phyloP scores from a whole-genome alignment of 1,139 yeast species.

The Debaryomycetaceae sp. region DNA sequence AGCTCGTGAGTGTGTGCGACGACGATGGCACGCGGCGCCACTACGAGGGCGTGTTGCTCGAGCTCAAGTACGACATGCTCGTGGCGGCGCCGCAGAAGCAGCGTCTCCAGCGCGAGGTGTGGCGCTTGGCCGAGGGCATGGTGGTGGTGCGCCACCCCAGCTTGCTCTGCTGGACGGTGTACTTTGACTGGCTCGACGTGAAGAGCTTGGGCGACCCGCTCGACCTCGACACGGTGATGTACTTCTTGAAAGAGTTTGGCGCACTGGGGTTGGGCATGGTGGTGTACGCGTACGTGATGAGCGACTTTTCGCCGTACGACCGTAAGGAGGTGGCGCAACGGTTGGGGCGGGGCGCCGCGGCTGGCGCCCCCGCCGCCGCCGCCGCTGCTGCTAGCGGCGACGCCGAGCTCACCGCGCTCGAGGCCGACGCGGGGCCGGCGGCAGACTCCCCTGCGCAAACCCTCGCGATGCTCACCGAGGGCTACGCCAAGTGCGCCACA shows the following conservation, averaged over 20 bases:
- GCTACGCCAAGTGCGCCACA: constrained; percentile 41
- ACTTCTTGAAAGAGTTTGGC: constrained; percentile 55
- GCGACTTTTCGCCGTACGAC: constrained; percentile 65
- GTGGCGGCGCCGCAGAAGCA: constrained; percentile 38
- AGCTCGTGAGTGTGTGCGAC: constrained; percentile 54
- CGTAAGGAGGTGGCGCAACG: constrained; percentile 15
- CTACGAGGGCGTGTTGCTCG: constrained; percentile 57
- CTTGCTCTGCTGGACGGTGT: constrained; percentile 66
- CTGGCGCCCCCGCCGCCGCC: constrained; percentile 13
- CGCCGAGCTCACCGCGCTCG: constrained; percentile 12
- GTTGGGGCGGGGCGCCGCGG: constrained; percentile 9
- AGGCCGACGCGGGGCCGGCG: constrained; percentile 15
- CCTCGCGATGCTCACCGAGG: constrained; percentile 49
- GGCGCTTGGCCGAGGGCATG: constrained; percentile 66
- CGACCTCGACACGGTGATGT: constrained; percentile 42
- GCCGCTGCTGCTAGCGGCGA: constrained; percentile 20
- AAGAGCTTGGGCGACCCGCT: constrained; percentile 40
- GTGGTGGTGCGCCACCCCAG: constrained; percentile 61
- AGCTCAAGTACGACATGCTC: constrained; percentile 53
- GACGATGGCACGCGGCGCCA: constrained; percentile 60
- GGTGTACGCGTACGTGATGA: constrained; percentile 53
- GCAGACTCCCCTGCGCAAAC: constrained; percentile 47
- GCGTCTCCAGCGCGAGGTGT: constrained; percentile 37
- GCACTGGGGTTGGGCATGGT: constrained; percentile 61
- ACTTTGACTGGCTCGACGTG: constrained; percentile 74